phyloP scores from a whole-genome alignment of 805 yeast species.

The Cyberlindnera maclurae region DNA sequence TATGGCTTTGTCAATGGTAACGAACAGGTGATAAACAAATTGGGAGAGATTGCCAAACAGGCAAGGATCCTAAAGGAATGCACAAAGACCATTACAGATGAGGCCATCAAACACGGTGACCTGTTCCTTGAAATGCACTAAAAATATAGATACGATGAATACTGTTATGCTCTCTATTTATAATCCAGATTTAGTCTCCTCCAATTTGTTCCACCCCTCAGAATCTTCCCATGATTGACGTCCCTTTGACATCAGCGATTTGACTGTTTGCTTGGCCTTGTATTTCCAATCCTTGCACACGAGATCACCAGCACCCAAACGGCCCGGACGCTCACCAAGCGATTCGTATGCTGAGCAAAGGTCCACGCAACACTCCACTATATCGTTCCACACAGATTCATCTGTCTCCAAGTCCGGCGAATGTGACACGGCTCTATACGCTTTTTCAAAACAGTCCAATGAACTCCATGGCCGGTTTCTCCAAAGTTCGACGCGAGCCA shows the following conservation, averaged over 20 bases:
- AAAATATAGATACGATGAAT: too few species aligned
- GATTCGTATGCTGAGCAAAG: conserved; percentile 81
- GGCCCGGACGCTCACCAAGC: conserved; percentile 79
- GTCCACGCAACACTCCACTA: conserved; percentile 73
- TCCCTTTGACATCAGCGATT: conserved; percentile 75
- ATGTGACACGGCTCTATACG: conserved; percentile 64
- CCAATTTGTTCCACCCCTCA: conserved; percentile 65
- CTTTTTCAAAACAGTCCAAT: conserved; percentile 78
- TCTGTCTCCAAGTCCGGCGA: conserved; percentile 56
- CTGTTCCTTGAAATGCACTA: conserved; percentile 7
- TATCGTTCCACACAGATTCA: conserved; percentile 64
- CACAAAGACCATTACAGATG: conserved; percentile 52
- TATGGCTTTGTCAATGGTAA: conserved; percentile 83
- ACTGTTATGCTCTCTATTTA: background rate
- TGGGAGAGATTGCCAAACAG: conserved; percentile 74
- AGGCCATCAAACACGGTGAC: conserved; percentile 28
- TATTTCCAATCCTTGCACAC: conserved; percentile 92
- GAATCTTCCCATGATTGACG: conserved; percentile 72
- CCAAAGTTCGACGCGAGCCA: conserved; percentile 87
- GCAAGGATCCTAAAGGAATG: conserved; percentile 73
- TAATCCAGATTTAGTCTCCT: conserved; percentile 27
- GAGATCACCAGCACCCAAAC: conserved; percentile 70
- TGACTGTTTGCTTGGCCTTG: conserved; percentile 65
- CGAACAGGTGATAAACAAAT: conserved; percentile 55
- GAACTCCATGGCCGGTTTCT: conserved; percentile 82